Conservation (phyloP, 179 eudicot genomes). For the Silene coronaria region DNA sequence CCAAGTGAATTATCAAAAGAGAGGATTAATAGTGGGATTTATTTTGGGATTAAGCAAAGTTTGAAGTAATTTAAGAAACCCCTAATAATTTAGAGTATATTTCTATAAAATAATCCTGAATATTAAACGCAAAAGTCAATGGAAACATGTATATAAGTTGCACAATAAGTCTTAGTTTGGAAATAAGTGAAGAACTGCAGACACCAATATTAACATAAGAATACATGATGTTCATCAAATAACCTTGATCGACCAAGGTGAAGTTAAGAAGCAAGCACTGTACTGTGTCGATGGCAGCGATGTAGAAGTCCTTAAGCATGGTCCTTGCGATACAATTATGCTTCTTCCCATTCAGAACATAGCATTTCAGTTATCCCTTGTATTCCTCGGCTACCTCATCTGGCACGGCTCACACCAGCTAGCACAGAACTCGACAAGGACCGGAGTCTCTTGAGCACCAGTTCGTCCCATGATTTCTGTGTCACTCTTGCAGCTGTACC, state of each 20-base stretch:
- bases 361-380: slow-evolving; percentile 58
- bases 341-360: slow-evolving; percentile 58
- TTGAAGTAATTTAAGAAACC: too few relatives aligned
- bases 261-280: slow-evolving; percentile 40
- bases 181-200: too few relatives aligned
- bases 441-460: slow-evolving; percentile 53
- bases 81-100: too few relatives aligned
- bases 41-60: too few relatives aligned
- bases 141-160: too few relatives aligned
- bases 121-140: too few relatives aligned
- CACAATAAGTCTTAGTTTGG: too few relatives aligned
- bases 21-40: too few relatives aligned
- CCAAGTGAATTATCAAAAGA: too few relatives aligned
- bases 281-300: slow-evolving; percentile 69
- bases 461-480: slow-evolving; percentile 61
- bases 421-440: slow-evolving; percentile 80
- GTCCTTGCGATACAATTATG: slow-evolving; percentile 51
- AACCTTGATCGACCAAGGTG: not conserved
- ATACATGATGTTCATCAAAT: slow-evolving; percentile 9
- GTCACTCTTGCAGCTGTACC: slow-evolving; percentile 60
- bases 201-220: not conserved
- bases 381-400: slow-evolving; percentile 77
- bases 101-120: too few relatives aligned
- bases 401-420: slow-evolving; percentile 95
- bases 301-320: slow-evolving; percentile 89